These are phyloP conservation scores for Podospora bellae-mahoneyi DNA, from an alignment of 495 filamentous ascomycete genomes.

Conservation along the genomic window DNA sequence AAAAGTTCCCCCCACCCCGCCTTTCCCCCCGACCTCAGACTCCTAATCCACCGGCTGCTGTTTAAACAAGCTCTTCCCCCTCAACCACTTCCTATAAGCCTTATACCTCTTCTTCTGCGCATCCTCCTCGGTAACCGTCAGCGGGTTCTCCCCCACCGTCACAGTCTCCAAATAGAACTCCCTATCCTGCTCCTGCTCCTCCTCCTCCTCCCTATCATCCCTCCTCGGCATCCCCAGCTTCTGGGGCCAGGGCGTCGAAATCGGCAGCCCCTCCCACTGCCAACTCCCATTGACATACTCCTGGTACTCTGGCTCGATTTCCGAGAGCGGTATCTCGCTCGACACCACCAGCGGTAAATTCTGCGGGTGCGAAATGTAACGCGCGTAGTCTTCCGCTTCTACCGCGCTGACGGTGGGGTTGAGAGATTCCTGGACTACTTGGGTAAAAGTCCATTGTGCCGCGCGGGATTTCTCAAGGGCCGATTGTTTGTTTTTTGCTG, in stretches of 20 bases:
- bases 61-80: slow-evolving; percentile 90
- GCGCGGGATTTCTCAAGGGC: slow-evolving; percentile 62
- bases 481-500: slow-evolving; percentile 37
- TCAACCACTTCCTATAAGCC: slow-evolving; percentile 89
- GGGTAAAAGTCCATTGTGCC: slow-evolving; percentile 81
- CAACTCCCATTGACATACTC: slow-evolving; percentile 65
- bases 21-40: slow-evolving; percentile 12
- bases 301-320: slow-evolving; percentile 62
- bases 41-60: slow-evolving; percentile 68
- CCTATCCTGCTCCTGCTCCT: slow-evolving; percentile 60
- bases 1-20: not conserved
- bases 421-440: slow-evolving; percentile 73
- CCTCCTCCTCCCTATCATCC: not conserved
- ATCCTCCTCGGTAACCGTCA: slow-evolving; percentile 86
- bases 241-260: not conserved
- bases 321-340: slow-evolving; percentile 52
- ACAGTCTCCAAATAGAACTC: slow-evolving; percentile 73
- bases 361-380: slow-evolving; percentile 89
- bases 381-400: slow-evolving; percentile 81
- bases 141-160: slow-evolving; percentile 69
- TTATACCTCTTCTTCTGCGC: slow-evolving; percentile 88
- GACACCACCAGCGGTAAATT: slow-evolving; percentile 84
- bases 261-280: slow-evolving; percentile 39
- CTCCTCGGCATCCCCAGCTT: not conserved
- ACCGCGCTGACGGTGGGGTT: slow-evolving; percentile 69